Evolutionary conservation across 805 yeast genomes (phyloP), one percentile per base, ranked within the genome.

Genomic region (Wickerhamiella galacta): DNA sequence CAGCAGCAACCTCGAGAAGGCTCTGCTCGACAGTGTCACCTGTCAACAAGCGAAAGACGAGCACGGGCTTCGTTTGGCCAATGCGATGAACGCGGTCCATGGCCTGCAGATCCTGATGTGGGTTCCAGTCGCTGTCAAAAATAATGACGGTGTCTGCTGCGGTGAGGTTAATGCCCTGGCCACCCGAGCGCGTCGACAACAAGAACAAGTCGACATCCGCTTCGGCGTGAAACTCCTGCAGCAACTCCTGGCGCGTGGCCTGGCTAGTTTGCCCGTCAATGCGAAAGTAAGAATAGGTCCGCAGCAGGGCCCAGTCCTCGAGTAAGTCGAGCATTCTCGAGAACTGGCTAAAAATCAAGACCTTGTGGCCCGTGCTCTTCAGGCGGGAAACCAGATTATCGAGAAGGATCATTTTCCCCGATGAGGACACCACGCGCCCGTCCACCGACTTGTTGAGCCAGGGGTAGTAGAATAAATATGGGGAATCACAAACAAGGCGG

Each of bases 41-140:
- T 7, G 80, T 66, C 12, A 83, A 74, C 16, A 90, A 63, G 39
- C 96, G 64, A 49, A 75, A 81, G 1, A 87, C 68, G 16, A 80
- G 62, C 4, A 85, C 93, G 1, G 95, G 95, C 34, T 68, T 71
- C 1, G 60, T 64, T 52, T 87, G 98, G 0, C 96, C 96, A 34
- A 90, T 81, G 48, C 98, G 63, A 51, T 87, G 96, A 9, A 79
- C 92, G 34, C 98, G 64, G 46, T 85, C 96, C 72, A 87, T 87
- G 0, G 96, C 96, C 52, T 87, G 98, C 32, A 83, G 58, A 54
- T 87, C 96, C 40, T 82, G 92, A 49, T 87, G 95, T 0, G 96
- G 98, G 47, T 87, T 87, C 94, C 95, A 87, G 49, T 87, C 98
- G 36, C 82, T 77, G 48, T 87, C 98, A 49, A 81, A 83, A 8